A percentile compares a stretch with the other conserved stretches of the same genome.
Evolutionary conservation across 2,329 filamentous ascomycete genomes (phyloP).

Genomic region (Colletotrichum cereale): DNA sequence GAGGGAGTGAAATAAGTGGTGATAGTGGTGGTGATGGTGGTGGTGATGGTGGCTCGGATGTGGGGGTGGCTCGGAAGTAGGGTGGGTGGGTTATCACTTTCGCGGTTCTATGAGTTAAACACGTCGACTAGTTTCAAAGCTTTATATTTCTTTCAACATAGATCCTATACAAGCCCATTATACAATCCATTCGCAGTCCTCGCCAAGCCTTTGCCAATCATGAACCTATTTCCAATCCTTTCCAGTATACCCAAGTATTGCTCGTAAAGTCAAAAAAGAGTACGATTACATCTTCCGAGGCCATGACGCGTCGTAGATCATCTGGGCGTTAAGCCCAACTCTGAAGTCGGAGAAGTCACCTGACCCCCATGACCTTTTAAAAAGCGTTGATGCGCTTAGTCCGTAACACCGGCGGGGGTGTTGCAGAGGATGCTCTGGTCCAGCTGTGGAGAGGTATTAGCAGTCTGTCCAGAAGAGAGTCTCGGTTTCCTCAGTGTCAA

Average conservation of each 20-base stretch:
- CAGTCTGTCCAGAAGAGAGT: not conserved
- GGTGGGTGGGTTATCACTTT: too few relatives aligned
- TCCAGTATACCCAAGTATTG: slow-evolving; percentile 4
- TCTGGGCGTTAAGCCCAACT: not conserved
- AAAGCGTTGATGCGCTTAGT: slow-evolving; percentile 38
- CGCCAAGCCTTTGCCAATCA: not conserved
- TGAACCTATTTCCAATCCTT: not conserved
- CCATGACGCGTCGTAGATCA: not conserved
- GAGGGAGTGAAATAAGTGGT: too few relatives aligned
- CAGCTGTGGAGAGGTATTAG: slow-evolving; percentile 41
- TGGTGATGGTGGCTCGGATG: too few relatives aligned
- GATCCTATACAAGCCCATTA: slow-evolving; percentile 10
- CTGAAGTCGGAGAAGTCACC: not conserved
- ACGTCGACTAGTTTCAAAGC: not conserved
- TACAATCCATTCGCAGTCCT: slow-evolving; percentile 7
- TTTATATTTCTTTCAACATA: slow-evolving; percentile 10
- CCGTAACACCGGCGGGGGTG: slow-evolving; percentile 48
- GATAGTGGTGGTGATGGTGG: too few relatives aligned
- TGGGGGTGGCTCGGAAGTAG: too few relatives aligned
- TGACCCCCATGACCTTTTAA: not conserved
- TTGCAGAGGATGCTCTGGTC: slow-evolving; percentile 53
- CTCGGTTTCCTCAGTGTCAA: not conserved
- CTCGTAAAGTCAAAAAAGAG: slow-evolving; percentile 8
- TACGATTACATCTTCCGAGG: not conserved
- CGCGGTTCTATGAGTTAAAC: not conserved